Conservation (phyloP, 345 rosid genomes). For the Citrus medica region DNA sequence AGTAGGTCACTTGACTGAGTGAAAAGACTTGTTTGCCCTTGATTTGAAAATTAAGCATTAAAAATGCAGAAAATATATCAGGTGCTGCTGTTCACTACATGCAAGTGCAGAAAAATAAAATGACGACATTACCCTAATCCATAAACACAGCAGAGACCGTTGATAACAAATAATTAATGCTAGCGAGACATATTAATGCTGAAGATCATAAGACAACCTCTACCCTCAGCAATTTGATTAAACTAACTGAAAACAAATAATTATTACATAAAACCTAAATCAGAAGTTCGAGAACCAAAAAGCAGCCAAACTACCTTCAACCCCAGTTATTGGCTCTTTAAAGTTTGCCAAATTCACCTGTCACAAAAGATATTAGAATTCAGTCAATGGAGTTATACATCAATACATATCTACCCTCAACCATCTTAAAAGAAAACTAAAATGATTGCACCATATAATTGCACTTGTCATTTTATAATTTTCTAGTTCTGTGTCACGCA, state of each 20-base stretch:
- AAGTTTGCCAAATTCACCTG: constrained; percentile 27
- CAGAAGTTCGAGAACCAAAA: neutral
- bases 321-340: constrained; percentile 16
- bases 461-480: neutral
- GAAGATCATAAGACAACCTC: neutral
- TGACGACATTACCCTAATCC: too few species aligned
- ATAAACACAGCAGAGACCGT: too few species aligned
- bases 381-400: neutral
- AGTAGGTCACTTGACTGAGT: too few species aligned
- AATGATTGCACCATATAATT: neutral
- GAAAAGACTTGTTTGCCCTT: too few species aligned
- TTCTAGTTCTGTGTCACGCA: neutral
- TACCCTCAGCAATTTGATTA: neutral
- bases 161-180: too few species aligned
- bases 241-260: neutral
- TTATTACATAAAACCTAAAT: neutral
- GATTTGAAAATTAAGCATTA: too few species aligned
- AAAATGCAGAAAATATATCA: too few species aligned
- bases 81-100: too few species aligned
- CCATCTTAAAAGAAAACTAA: neutral
- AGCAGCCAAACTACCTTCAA: constrained; percentile 32
- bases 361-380: neutral
- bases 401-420: neutral
- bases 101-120: too few species aligned
- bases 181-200: neutral